A percentile compares a stretch with the other conserved stretches of the same genome.
Evolutionary conservation across 2,329 filamentous ascomycete species (phyloP).

Genomic region (Alternaria metachromatica): DNA sequence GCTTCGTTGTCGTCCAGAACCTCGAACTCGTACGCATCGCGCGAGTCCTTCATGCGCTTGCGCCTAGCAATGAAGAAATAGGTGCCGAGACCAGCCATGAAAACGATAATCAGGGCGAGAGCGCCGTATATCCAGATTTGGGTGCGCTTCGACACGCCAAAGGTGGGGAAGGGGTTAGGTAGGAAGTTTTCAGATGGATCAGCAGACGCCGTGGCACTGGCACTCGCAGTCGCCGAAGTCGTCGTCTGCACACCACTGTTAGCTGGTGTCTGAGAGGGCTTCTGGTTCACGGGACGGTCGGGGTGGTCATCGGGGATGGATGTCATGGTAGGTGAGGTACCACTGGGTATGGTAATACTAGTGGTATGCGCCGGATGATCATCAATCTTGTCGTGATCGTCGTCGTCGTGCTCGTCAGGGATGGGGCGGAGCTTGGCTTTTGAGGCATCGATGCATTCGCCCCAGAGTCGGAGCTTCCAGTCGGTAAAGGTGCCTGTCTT

Average conservation of each 20-base stretch:
- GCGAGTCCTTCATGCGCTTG: constrained; percentile 74
- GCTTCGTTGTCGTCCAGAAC: constrained; percentile 82
- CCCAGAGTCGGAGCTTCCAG: constrained; percentile 95
- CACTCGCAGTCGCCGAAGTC: constrained; percentile 19
- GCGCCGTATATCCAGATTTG: constrained; percentile 95
- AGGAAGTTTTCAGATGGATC: constrained; percentile 62
- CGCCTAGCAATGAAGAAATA: constrained; percentile 84
- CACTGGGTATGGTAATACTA: constrained; percentile 54
- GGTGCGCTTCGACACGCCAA: constrained; percentile 84
- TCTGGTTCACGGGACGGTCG: constrained; percentile 64
- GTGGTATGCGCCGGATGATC: constrained; percentile 67
- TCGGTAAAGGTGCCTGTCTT: constrained; percentile 81
- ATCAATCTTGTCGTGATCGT: constrained; percentile 73
- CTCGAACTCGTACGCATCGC: constrained; percentile 93
- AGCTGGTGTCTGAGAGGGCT: constrained; percentile 52
- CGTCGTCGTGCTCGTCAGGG: constrained; percentile 82
- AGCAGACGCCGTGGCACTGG: constrained; percentile 26
- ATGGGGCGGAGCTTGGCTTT: constrained; percentile 79
- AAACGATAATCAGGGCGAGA: constrained; percentile 80
- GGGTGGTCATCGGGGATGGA: constrained; percentile 56
- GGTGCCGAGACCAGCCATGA: constrained; percentile 79
- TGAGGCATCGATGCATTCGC: constrained; percentile 78
- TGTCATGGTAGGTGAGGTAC: constrained; percentile 52
- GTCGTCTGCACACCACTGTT: constrained; percentile 32
- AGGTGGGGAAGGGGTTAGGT: constrained; percentile 87